Conservation (phyloP, 257 asterid genomes). For the Primulina tabacum region DNA sequence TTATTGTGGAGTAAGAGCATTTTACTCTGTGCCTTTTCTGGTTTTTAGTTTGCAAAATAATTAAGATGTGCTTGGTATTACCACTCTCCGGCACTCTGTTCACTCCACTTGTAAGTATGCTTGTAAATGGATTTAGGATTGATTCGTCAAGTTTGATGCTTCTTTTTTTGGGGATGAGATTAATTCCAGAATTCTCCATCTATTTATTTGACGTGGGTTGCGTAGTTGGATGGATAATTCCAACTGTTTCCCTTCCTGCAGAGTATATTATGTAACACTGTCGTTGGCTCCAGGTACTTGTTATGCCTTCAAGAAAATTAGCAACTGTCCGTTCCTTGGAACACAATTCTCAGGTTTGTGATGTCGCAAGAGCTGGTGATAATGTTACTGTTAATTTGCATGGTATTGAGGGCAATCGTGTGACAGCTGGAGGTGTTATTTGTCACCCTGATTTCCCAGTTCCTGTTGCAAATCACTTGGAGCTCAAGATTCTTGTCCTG, state of each 20-base stretch:
- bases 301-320: slow-evolving; percentile 72
- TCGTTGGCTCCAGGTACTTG: slow-evolving; percentile 53
- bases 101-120: slow-evolving; percentile 1
- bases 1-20: not conserved
- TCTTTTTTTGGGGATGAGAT: not conserved
- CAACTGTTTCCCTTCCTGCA: slow-evolving; percentile 10
- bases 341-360: slow-evolving; percentile 57
- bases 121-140: not conserved
- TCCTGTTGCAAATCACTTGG: slow-evolving; percentile 66
- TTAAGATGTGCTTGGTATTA: not conserved
- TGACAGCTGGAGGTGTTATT: slow-evolving; percentile 75
- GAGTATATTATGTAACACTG: not conserved
- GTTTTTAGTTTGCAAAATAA: not conserved
- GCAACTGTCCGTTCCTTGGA: slow-evolving; percentile 72
- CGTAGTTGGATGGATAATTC: not conserved
- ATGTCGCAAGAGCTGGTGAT: slow-evolving; percentile 89
- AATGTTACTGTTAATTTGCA: slow-evolving; percentile 70
- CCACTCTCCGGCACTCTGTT: not conserved
- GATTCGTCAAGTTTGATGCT: not conserved
- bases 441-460: slow-evolving; percentile 93
- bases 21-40: not conserved
- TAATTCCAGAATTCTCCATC: not conserved
- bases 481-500: slow-evolving; percentile 71
- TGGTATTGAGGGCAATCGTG: slow-evolving; percentile 64
- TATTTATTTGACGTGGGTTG: not conserved